Percentiles rank a stretch among this genome's conserved stretches.
Conservation (phyloP, 371 early-diverging fungal genomes). For the Lichtheimia hyalospora region DNA sequence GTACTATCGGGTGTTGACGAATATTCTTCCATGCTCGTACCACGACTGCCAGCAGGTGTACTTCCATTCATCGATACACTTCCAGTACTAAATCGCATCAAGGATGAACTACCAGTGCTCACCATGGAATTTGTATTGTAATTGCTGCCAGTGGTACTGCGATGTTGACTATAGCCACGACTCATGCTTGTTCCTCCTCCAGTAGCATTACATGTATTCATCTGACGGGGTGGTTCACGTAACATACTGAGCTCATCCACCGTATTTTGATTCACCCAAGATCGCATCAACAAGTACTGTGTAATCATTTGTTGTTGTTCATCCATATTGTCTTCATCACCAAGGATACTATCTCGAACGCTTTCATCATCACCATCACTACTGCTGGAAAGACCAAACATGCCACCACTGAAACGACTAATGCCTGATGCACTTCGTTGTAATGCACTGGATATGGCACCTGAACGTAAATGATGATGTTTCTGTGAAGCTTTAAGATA, state of each 20-base stretch:
- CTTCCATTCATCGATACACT: constrained; percentile 10
- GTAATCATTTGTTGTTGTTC: constrained; percentile 47
- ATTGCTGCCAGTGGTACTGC: constrained; percentile 17
- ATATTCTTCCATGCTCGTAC: constrained; percentile 23
- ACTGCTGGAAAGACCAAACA: constrained; percentile 27
- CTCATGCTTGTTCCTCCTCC: not conserved
- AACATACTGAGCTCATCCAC: constrained; percentile 65
- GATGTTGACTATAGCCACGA: constrained; percentile 5
- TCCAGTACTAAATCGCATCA: constrained; percentile 26
- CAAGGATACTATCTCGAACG: constrained; percentile 1
- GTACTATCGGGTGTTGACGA: constrained; percentile 11
- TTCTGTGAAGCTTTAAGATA: constrained; percentile 58
- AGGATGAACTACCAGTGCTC: constrained; percentile 18
- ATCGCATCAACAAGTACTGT: constrained; percentile 58
- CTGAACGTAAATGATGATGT: constrained; percentile 50
- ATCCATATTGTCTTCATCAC: constrained; percentile 22
- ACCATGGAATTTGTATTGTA: constrained; percentile 19
- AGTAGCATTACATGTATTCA: not conserved
- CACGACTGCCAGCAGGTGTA: constrained; percentile 14
- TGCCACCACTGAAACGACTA: constrained; percentile 46
- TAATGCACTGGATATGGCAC: constrained; percentile 49
- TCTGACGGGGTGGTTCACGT: constrained; percentile 66
- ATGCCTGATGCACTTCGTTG: constrained; percentile 54
- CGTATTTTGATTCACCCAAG: constrained; percentile 60
- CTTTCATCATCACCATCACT: constrained; percentile 12